Conservation (phyloP, 2,329 filamentous ascomycete species). For the Didymella segeticola region DNA sequence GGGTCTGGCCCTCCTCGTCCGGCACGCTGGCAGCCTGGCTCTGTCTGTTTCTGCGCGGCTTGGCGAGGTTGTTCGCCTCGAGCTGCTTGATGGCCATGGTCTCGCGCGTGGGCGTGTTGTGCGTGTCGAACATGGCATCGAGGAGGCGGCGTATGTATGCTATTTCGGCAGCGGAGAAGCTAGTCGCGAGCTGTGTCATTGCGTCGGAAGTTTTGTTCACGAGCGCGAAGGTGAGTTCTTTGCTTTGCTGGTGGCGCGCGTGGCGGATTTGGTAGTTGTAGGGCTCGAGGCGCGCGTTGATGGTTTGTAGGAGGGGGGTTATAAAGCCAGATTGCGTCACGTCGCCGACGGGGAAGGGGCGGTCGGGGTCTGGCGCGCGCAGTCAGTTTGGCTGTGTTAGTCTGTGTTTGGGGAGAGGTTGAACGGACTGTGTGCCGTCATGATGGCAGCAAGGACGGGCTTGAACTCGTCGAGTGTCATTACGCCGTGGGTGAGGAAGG, state of each 20-base stretch:
- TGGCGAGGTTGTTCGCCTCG: slow-evolving; percentile 75
- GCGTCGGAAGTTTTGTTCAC: slow-evolving; percentile 81
- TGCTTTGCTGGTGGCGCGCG: slow-evolving; percentile 70
- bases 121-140: slow-evolving; percentile 88
- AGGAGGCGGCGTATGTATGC: slow-evolving; percentile 86
- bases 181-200: slow-evolving; percentile 85
- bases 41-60: slow-evolving; percentile 43
- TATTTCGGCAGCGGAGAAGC: slow-evolving; percentile 81
- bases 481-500: slow-evolving; percentile 78
- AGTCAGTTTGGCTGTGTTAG: background rate
- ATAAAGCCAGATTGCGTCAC: slow-evolving; percentile 71
- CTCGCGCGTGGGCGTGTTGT: slow-evolving; percentile 82
- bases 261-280: slow-evolving; percentile 90
- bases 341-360: slow-evolving; percentile 63
- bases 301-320: slow-evolving; percentile 69
- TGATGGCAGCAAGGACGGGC: slow-evolving; percentile 76
- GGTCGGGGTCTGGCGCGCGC: slow-evolving; percentile 42
- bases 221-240: slow-evolving; percentile 76
- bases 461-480: slow-evolving; percentile 78
- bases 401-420: background rate
- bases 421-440: slow-evolving; percentile 63
- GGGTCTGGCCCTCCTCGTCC: slow-evolving; percentile 41
- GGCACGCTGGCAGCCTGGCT: slow-evolving; percentile 32
- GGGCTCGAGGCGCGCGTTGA: slow-evolving; percentile 74
- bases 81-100: slow-evolving; percentile 81